These are phyloP conservation scores for Phaffia rhodozyma DNA, from an alignment of 1,284 basidiomycete genomes.

Conservation along the genomic window DNA sequence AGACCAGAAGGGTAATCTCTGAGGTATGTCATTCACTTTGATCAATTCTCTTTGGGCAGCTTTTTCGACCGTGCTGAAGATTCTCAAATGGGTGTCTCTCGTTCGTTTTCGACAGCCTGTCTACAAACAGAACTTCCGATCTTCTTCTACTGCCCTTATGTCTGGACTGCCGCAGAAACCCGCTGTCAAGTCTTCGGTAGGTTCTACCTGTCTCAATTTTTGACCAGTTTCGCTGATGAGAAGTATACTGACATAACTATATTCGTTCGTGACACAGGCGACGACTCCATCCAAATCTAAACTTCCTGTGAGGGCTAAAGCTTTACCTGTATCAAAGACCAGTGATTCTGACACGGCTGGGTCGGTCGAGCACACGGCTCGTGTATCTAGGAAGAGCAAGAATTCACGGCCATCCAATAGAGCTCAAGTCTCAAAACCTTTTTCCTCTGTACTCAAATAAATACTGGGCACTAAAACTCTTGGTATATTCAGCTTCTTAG, in stretches of 20 bases:
- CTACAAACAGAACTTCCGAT: neutral
- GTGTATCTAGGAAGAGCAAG: no score
- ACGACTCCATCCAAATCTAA: neutral
- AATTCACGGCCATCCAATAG: no score
- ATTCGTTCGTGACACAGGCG: no score
- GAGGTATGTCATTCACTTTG: neutral
- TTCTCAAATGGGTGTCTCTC: neutral
- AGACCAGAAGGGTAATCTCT: no score
- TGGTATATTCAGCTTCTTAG: no score
- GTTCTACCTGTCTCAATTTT: neutral
- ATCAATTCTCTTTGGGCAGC: neutral
- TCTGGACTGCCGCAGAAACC: constrained; percentile 2
- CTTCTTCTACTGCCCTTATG: neutral
- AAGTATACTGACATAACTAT: no score
- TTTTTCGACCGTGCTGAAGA: neutral
- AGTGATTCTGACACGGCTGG: no score
- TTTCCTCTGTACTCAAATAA: no score
- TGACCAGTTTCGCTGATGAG: no score
- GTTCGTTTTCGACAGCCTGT: neutral
- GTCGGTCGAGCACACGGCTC: no score
- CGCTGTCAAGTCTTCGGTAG: neutral
- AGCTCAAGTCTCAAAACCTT: no score
- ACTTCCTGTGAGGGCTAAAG: neutral
- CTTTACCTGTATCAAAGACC: neutral
- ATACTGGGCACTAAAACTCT: no score